Evolutionary conservation across 352 stramenopile genomes (phyloP).

Genomic region (Globisporangium megalacanthum): DNA sequence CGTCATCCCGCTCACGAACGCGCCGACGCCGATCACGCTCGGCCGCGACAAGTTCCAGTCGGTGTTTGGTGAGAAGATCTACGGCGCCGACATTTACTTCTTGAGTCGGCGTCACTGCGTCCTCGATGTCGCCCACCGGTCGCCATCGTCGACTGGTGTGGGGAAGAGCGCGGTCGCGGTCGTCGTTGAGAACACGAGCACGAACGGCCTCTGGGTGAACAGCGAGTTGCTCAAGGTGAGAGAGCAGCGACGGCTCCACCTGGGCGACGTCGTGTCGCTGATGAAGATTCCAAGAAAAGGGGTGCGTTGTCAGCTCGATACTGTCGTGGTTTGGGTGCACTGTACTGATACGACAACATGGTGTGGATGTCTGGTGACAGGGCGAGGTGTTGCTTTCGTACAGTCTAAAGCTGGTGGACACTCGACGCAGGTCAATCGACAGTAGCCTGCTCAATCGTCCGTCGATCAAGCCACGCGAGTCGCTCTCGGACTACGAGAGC

Average conservation of each 20-base stretch:
- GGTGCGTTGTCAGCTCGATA: conserved; percentile 16
- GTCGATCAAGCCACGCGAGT: conserved; percentile 11
- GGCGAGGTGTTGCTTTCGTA: conserved; percentile 41
- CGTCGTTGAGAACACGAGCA: conserved; percentile 65
- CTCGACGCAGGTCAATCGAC: background rate
- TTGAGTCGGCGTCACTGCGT: conserved; percentile 61
- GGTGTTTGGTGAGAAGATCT: conserved; percentile 68
- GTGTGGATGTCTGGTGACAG: conserved; percentile 13
- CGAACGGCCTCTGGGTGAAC: conserved; percentile 64
- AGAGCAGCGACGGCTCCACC: conserved; percentile 34
- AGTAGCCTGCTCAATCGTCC: conserved; percentile 5
- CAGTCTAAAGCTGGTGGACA: conserved; percentile 21
- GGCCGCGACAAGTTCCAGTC: conserved; percentile 54
- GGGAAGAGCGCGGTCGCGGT: conserved; percentile 34
- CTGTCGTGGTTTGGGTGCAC: too few species aligned
- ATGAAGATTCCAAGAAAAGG: conserved; percentile 39
- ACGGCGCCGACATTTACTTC: conserved; percentile 39
- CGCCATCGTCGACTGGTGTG: conserved; percentile 15
- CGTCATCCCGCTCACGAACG: conserved; percentile 28
- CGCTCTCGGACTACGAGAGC: background rate
- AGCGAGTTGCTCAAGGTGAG: conserved; percentile 40
- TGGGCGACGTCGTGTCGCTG: conserved; percentile 53
- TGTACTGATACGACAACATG: background rate
- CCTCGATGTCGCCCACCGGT: conserved; percentile 36
- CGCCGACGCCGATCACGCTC: conserved; percentile 22